Base-by-base conservation (phyloP, 2,329 filamentous ascomycete genomes). In the Colletotrichum liriopes region DNA sequence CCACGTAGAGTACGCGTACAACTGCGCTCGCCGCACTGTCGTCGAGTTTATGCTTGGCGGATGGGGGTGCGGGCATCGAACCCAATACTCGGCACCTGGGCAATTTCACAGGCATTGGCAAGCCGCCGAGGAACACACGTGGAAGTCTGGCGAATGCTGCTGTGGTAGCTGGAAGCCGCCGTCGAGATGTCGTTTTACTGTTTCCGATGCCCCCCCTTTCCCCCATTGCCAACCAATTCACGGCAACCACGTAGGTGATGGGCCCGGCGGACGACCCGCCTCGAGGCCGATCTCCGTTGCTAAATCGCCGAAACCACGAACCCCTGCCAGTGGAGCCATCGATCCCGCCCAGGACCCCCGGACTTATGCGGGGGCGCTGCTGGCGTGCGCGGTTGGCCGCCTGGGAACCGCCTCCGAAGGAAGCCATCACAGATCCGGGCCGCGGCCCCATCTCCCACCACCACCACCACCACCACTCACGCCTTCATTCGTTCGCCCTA, bases 281-380 rank as follows among this genome's bases (percentile, higher is more conserved):
- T 39, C 7, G 20, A 26, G 2, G 49, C 55, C 55, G 55, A 39
- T 58, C n/a, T 58, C 35, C 55, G 55, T 18, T 56, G n/a, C n/a
- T 3, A 20, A 41, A 41, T 37, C 55, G 55, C n/a, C 55, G 55
- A 56, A 56, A 26, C 35, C 12, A n/a, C 55, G 35, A 29, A 8
- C n/a, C 55, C 55, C 8, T 41, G 37, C 14, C 14, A 58, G n/a
- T 58, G 55, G 55, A 8, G 35, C n/a, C n/a, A 41, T 41, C n/a
- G 7, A 16, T 16, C 35, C 55, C 55, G 55, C 55, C 55, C 55
- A 58, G 55, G 55, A 26, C 37, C 55, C 55, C 55, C 55, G 37
- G 55, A 41, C 55, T 58, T 58, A 2, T 16, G 26, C 49, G 49
- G 49, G 26, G 35, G 55, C 14, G 26, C 26, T 9, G 54, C n/a